Base-by-base conservation (phyloP, 139 green algal genomes). In the Cymbomonas tetramitiformis region DNA sequence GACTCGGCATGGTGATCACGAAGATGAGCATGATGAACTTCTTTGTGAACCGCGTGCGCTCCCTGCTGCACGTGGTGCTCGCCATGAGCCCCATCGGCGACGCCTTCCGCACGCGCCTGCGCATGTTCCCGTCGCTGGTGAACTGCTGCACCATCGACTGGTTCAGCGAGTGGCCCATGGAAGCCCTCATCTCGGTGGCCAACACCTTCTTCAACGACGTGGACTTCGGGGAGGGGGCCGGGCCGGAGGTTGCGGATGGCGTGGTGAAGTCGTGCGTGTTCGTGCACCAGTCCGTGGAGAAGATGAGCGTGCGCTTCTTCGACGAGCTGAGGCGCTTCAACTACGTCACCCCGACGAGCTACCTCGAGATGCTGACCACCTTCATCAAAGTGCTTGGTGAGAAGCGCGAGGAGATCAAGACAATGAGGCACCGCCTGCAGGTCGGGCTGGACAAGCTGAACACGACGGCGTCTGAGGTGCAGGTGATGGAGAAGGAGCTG, bases 81-180 rank as follows among this genome's bases (percentile, higher is more conserved):
- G 78, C 70, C 54, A 85, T 93, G 71, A 77, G 56, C 18, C 83
- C 83, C 25, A 75, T 93, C 40, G 80, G 82, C 12, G 80, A 84
- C 59, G 78, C 68, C 15, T 90, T 93, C 71, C 68, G 78, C n/a
- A 74, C 79, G 61, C 69, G 83, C n/a, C 64, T 90, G 62, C 70
- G 83, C 50, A 89, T 87, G 82, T 93, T 93, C 66, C 83, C 83
- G 4, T 79, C 82, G 12, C 71, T 93, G 19, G 78, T 92, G 51
- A 87, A 85, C 69, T 87, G 82, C 78, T 85, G 72, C 69, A 87
- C 79, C 21, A 86, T 91, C 38, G 82, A 93, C 71, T 93, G 82
- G 82, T 88, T 86, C 75, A 51, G 43, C 4, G 81, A 84, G 54
- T 88, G 83, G 82, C 81, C 83, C 1, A 52, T 71, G 3, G 77